Conservation (phyloP, 352 stramenopile genomes). For the Achlya hypogyna region DNA sequence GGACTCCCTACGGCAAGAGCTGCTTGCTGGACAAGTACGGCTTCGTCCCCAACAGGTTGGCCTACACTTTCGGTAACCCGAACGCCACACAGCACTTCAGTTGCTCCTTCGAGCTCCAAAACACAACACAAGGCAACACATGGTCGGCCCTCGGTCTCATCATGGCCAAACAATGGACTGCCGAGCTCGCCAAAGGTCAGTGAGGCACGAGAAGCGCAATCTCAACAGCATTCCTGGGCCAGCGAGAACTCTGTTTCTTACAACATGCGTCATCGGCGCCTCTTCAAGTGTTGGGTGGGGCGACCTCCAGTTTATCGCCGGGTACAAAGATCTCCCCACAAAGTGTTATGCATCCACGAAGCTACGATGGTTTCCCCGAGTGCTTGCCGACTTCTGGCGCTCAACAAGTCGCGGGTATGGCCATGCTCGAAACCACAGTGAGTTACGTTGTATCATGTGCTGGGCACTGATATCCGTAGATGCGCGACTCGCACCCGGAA, state of each 20-base stretch:
- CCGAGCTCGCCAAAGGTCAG: background rate
- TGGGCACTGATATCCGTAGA: background rate
- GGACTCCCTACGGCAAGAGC: background rate
- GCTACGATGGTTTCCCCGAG: constrained; percentile 3
- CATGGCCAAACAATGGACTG: background rate
- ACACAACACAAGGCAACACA: background rate
- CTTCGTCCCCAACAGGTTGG: background rate
- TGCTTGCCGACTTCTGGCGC: background rate
- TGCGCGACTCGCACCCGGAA: background rate
- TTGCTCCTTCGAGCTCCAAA: background rate
- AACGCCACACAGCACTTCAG: background rate
- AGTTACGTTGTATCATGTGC: background rate
- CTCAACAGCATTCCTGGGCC: background rate
- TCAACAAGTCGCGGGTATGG: constrained; percentile 11
- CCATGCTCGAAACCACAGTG: constrained; percentile 17
- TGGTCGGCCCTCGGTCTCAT: background rate
- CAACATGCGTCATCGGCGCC: constrained; percentile 10
- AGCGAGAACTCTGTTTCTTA: background rate
- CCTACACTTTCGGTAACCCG: background rate
- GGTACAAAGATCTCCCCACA: background rate
- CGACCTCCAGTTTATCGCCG: constrained; percentile 4
- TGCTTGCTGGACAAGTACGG: background rate
- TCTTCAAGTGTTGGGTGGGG: constrained; percentile 2
- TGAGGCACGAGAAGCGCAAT: background rate
- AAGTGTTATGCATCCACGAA: background rate